These are phyloP conservation scores for Macroventuria anomochaeta DNA, from an alignment of 2,329 filamentous ascomycete genomes.

Conservation along the genomic window DNA sequence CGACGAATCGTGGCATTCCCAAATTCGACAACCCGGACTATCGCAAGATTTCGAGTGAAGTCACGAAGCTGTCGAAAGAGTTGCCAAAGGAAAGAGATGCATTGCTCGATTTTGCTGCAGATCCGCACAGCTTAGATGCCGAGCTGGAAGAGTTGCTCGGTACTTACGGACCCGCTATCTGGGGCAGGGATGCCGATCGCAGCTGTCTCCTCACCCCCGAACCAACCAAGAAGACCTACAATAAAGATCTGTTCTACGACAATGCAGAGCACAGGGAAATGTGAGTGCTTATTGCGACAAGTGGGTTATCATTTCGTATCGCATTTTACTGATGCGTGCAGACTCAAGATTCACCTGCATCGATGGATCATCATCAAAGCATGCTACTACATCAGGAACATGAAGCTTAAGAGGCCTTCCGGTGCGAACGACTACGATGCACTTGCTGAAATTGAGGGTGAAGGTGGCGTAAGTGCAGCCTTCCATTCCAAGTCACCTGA, in stretches of 20 bases:
- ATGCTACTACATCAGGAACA: slow-evolving; percentile 48
- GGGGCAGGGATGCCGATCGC: slow-evolving; percentile 45
- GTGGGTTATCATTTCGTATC: background rate
- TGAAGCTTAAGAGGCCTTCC: slow-evolving; percentile 46
- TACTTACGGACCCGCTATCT: slow-evolving; percentile 44
- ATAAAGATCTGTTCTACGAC: slow-evolving; percentile 43
- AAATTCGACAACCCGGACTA: slow-evolving; percentile 50
- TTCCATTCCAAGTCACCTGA: slow-evolving; percentile 18
- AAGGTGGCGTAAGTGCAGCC: slow-evolving; percentile 26
- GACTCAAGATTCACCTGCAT: slow-evolving; percentile 47
- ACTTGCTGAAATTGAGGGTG: slow-evolving; percentile 40
- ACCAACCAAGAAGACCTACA: slow-evolving; percentile 45
- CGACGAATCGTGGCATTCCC: slow-evolving; percentile 47
- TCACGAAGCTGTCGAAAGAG: slow-evolving; percentile 46
- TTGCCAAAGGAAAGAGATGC: slow-evolving; percentile 47
- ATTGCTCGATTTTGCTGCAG: slow-evolving; percentile 46
- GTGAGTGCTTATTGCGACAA: slow-evolving; percentile 26
- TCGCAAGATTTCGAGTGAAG: slow-evolving; percentile 45
- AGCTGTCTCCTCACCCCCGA: slow-evolving; percentile 42
- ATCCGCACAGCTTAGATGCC: slow-evolving; percentile 38
- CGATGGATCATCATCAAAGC: slow-evolving; percentile 51
- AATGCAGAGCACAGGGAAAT: slow-evolving; percentile 41
- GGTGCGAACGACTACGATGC: slow-evolving; percentile 40
- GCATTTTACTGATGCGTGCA: slow-evolving; percentile 11
- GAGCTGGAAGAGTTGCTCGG: slow-evolving; percentile 45